Evolutionary conservation across 1,284 basidiomycete genomes (phyloP).

Genomic region (Sphaerobolus stellatus): DNA sequence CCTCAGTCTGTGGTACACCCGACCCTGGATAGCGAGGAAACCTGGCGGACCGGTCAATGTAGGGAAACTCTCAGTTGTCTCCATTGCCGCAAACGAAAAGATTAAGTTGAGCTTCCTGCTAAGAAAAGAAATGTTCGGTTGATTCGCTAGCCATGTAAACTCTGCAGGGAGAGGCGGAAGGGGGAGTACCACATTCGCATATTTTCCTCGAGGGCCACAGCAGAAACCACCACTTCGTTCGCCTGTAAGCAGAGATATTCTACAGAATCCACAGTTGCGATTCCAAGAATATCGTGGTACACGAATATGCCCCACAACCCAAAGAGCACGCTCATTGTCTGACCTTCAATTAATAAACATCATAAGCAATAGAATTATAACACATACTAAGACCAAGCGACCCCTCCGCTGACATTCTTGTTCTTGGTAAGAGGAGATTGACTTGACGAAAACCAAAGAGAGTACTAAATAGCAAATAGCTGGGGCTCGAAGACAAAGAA

Average conservation of each 20-base stretch:
- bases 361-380: too few species aligned
- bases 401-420: too few species aligned
- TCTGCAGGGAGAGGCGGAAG: slow-evolving; percentile 21
- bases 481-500: too few species aligned
- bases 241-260: slow-evolving; percentile 18
- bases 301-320: too few species aligned
- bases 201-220: slow-evolving; percentile 19
- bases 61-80: slow-evolving; percentile 28
- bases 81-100: slow-evolving; percentile 34
- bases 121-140: slow-evolving; percentile 20
- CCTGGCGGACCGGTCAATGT: slow-evolving; percentile 11
- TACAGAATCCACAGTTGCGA: slow-evolving; percentile 16
- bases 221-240: slow-evolving; percentile 22
- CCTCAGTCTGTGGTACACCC: slow-evolving; percentile 33
- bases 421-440: too few species aligned
- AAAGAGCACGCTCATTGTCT: too few species aligned
- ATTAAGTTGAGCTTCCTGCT: slow-evolving; percentile 31
- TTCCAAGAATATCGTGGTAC: too few species aligned
- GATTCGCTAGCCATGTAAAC: slow-evolving; percentile 18
- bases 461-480: too few species aligned
- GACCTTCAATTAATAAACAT: too few species aligned
- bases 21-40: slow-evolving; percentile 31
- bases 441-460: too few species aligned
- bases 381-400: too few species aligned
- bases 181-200: slow-evolving; percentile 14